Percentiles rank a stretch among this genome's conserved stretches.
Evolutionary conservation across 768 basidiomycete genomes (phyloP).

Genomic region (Lactarius hengduanensis): DNA sequence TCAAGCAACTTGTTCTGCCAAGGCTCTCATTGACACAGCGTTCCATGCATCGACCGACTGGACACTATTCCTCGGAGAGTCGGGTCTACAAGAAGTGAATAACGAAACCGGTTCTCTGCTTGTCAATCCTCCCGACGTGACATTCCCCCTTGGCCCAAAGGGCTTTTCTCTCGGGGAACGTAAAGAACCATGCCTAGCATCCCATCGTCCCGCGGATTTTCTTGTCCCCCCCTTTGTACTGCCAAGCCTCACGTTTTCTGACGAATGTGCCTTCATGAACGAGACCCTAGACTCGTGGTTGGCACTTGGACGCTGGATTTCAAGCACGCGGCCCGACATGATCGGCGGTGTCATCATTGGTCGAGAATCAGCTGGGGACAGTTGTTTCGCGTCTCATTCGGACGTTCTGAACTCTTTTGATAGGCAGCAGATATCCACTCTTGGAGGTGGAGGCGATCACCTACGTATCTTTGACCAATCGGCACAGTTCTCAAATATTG

Average conservation of each 20-base stretch:
- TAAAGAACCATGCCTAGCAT: conserved; percentile 28
- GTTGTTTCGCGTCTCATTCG: conserved; percentile 20
- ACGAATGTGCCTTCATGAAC: conserved; percentile 28
- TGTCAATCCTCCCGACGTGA: conserved; percentile 22
- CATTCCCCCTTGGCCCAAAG: conserved; percentile 26
- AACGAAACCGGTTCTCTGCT: conserved; percentile 9
- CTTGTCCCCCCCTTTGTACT: conserved; percentile 63
- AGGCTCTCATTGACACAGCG: conserved; percentile 16
- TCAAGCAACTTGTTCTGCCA: background rate
- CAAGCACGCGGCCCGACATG: conserved; percentile 32
- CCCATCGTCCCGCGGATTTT: conserved; percentile 44
- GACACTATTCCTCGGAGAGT: conserved; percentile 24
- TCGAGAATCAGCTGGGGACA: conserved; percentile 11
- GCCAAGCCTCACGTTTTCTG: conserved; percentile 37
- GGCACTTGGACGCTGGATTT: conserved; percentile 33
- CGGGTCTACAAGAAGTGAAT: conserved; percentile 17
- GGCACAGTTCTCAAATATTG: background rate
- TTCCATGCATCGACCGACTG: conserved; percentile 16
- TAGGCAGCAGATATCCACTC: conserved; percentile 11
- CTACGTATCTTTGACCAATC: conserved; percentile 6
- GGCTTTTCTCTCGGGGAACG: conserved; percentile 16
- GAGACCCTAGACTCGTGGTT: conserved; percentile 33
- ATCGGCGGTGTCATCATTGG: conserved; percentile 43
- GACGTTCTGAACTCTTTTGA: conserved; percentile 10
- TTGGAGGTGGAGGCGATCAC: conserved; percentile 6